Base-by-base conservation (phyloP, 2,329 filamentous ascomycete species). In the Ascosphaera acerosa region DNA sequence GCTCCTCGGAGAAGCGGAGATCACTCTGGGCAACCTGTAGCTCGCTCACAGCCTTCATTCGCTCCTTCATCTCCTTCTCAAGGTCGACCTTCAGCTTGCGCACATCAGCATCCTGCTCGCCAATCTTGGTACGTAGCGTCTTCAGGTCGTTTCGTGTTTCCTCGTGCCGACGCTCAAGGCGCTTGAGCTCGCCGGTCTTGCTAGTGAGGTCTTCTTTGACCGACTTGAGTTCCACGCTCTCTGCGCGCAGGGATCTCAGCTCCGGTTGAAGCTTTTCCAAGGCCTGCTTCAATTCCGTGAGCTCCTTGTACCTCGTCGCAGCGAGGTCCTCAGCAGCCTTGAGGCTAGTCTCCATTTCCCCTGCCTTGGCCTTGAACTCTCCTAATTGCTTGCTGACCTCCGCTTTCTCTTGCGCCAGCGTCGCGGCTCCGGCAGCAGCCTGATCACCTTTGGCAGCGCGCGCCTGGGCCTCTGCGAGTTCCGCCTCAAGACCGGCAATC, bases 211-310 rank as follows among this genome's bases (percentile, higher is more conserved):
- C 77, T 29, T 82, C 74, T 44, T 75, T 84, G 3, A 66, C 62
- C 1, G 58, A 59, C 49, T 80, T 82, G 19, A 94, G 59, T 25
- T 71, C 64, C 0, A 66, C 64, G 18, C 76, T 71, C 42, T 94
- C 82, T 30, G 72, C 68, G 5, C 78, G 69, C 14, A 94, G 59
- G 28, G 58, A 71, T 47, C 73, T 75, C 15, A 94, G 57, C 50
- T 97, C 84, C 0, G 80, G 76, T 44, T 92, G 82, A 1, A 76
- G 66, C 47, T 87, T 89, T 40, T 81, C 72, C 18, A 92, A 52
- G 2, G 82, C 60, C 37, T 84, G 76, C 14, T 73, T 66, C 29
- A 91, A 57, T 17, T 90, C 76, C 0, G 71, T 72, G 2, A 92
- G 57, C 36, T 94, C 82, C 49, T 81, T 90, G 57, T 81, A 94